Evolutionary conservation across 140 eudicot genomes (phyloP), one percentile per base, ranked within the genome.

Genomic region (Oenanthe javanica): DNA sequence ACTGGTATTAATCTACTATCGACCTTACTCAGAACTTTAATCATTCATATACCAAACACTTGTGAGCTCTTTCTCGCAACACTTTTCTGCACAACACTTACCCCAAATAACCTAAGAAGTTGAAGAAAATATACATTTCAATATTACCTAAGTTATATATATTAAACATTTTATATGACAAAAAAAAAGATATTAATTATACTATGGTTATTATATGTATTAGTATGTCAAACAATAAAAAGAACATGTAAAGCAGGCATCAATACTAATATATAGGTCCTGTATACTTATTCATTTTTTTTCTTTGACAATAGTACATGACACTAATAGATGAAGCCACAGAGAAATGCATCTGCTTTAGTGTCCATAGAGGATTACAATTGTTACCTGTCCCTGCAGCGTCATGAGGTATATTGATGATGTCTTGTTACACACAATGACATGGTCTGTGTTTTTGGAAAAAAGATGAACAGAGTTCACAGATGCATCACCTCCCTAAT

Each of bases 401-500:
- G 97, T 95, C 99, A 95, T 95, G 75, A 95, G 87, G 85, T 90
- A 90, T 83, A 95, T 87, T 9, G 97, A 89, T 23, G 99, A 95
- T 64, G 97, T 95, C 84, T 89, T 95, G 89, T 95, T 95, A 83
- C 97, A 95, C 83, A 95, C 99, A 77, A 95, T 89, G 49, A 95
- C 90, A 85, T 92, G 99, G 80, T 95, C 99, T 3, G 94, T 84
- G 83, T 92, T 92, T 86, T 95, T 95, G 2, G 97, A 94, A 77
- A 87, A 92, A 80, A 95, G 97, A 82, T 92, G 97, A 75, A 95
- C 91, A 6, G 97, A 95, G 83, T 92, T 92, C 52, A 95, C 99
- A 75, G 97, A 87, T n/a, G 99, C 97, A 83, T 95, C 99, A 78
- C 97, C 97, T 54, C 99, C 99, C 99, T 92, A 87, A 74, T 74